Evolutionary conservation across 192 early-diverging fungal genomes (phyloP).

Genomic region (Backusella macrospora): DNA sequence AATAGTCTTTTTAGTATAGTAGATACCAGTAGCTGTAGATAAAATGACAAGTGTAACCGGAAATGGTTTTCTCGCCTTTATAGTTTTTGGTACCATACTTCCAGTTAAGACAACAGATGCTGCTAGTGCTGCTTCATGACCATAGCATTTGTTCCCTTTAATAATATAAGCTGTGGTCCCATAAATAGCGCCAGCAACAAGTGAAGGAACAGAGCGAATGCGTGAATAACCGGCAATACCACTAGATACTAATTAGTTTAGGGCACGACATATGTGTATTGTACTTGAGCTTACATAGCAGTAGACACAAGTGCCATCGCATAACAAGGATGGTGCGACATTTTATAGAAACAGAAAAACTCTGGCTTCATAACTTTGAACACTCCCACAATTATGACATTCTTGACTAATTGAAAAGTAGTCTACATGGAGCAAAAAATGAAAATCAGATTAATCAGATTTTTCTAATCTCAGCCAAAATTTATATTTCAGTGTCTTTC

Average conservation of each 20-base stretch:
- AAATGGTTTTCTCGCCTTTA: slow-evolving; percentile 33
- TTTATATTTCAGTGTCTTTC: not conserved
- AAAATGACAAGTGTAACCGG: slow-evolving; percentile 31
- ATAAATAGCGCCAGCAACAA: slow-evolving; percentile 35
- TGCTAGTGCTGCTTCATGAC: slow-evolving; percentile 39
- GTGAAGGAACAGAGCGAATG: slow-evolving; percentile 35
- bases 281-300: not conserved
- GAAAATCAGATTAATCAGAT: too few relatives aligned
- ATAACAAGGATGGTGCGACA: slow-evolving; percentile 1
- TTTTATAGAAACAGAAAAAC: not conserved
- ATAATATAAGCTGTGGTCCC: slow-evolving; percentile 36
- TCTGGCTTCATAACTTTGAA: not conserved
- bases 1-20: slow-evolving; percentile 41
- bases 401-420: not conserved
- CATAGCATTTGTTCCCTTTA: slow-evolving; percentile 38
- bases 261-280: not conserved
- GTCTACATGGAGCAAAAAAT: not conserved
- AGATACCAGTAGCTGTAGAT: slow-evolving; percentile 32
- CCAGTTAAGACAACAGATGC: slow-evolving; percentile 37
- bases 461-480: not conserved
- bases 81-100: slow-evolving; percentile 36
- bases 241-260: slow-evolving; percentile 4
- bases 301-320: slow-evolving; percentile 1
- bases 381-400: not conserved
- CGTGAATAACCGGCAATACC: slow-evolving; percentile 33